phyloP scores from a whole-genome alignment of 257 asterid species.

The Eucommia ulmoides region DNA sequence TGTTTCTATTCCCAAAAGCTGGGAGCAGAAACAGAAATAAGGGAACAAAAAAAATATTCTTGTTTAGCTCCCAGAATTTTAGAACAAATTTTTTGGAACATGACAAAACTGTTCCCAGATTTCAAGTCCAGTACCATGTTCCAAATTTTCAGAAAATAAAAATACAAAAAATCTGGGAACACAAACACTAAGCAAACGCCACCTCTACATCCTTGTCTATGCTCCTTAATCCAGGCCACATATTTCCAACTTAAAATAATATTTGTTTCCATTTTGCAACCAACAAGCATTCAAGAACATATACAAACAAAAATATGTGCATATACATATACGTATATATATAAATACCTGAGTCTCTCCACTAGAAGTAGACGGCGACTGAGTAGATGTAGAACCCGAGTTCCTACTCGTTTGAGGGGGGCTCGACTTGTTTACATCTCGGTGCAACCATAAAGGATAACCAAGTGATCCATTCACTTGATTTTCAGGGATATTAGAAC shows the following conservation, averaged over 20 bases:
- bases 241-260: background rate
- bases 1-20: background rate
- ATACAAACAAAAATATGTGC: conserved; percentile 3
- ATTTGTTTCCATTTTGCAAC: too few relatives aligned
- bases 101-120: too few relatives aligned
- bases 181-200: background rate
- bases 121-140: too few relatives aligned
- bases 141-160: too few relatives aligned
- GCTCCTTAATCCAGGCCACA: background rate
- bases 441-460: conserved; percentile 37
- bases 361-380: conserved; percentile 76
- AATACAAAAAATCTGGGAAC: too few relatives aligned
- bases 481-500: conserved; percentile 24
- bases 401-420: conserved; percentile 63
- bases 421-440: conserved; percentile 44
- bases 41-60: too few relatives aligned
- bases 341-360: conserved; percentile 63
- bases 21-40: background rate
- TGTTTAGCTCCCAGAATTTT: too few relatives aligned
- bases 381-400: conserved; percentile 60
- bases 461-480: conserved; percentile 24
- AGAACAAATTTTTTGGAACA: too few relatives aligned
- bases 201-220: background rate
- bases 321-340: conserved; percentile 5
- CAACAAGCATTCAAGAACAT: conserved; percentile 3